Base-by-base conservation (phyloP, 331 rosid genomes). In the Malus hybrid region DNA sequence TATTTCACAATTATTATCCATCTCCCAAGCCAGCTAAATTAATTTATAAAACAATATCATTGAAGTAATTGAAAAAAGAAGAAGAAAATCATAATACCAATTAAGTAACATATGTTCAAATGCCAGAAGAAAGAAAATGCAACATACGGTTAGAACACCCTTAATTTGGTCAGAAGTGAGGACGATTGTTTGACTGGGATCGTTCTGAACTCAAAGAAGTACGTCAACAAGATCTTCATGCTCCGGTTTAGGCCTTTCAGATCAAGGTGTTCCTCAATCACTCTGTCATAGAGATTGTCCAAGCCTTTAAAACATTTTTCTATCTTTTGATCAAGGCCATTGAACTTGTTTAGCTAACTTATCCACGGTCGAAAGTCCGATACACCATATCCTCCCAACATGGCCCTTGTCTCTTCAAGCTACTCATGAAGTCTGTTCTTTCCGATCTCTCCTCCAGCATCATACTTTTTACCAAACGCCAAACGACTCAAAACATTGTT, bases 201-300 rank as follows among this genome's bases (percentile, higher is more conserved):
- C 87, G 15, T 65, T 84, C 56, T 69, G 82, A 65, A 80, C 14
- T 69, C 22, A 84, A 73, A 87, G 80, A 32, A 84, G 74, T 15
- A 78, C 82, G 76, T 80, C 85, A 39, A 87, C 82, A 46, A 87
- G 67, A 76, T 87, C 85, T 73, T 84, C 82, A 59, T 80, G 76
- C 50, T 73, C 83, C 5, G 54, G 50, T 61, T 11, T 50, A 31
- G 24, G 13, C 70, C 70, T 65, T 15, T 19, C 4, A n/a, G 66
- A 7, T 84, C 74, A 44, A 70, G 61, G 54, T 82, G 91, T 22
- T 84, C 88, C 52, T 82, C 74, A 34, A 85, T 84, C 28, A 82
- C 80, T 22, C 52, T 60, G 10, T 87, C 75, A 52, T 75, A 84
- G 18, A 82, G 75, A 12, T 18, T 60, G 19, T 85, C 88, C 81